Base-by-base conservation (phyloP, 2,329 filamentous ascomycete species). In the Neofusicoccum parvum region DNA sequence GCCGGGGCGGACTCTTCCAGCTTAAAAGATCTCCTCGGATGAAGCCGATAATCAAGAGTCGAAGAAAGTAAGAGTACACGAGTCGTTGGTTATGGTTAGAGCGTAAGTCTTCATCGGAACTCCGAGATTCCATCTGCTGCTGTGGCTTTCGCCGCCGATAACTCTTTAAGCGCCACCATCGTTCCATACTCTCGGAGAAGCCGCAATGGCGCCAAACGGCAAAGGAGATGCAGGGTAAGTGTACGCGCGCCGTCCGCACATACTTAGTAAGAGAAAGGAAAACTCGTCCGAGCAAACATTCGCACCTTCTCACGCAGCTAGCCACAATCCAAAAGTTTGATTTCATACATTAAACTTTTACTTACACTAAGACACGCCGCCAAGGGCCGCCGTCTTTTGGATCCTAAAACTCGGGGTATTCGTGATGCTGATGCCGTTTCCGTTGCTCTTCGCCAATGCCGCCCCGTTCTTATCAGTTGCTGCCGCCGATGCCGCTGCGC, bases 381-480 rank as follows among this genome's bases (percentile, higher is more conserved):
- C 51, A 3, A 65, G 36, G 15, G 62, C 37, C 9, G 62, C 27
- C 37, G 63, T 15, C 23, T 50, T 65, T 15, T 65, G 63, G 27
- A 58, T 56, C 32, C 46, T 65, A n/a, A 65, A 65, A 36, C 51
- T 65, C 14, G 63, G 53, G 15, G 63, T 65, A 6, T 39, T 41
- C 15, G 63, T 34, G 53, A 65, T 43, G 48, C 48, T 53, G 45
- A 45, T 56, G 17, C 60, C 62, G 15, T 48, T 39, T 27, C 39
- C 48, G 36, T 41, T 32, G 20, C 23, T 34, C 17, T 56, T 60
- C 15, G 43, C 27, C 41, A 60, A 27, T 27, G 56, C n/a, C 37
- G 41, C 17, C 37, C 17, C 59, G 6, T 32, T 27, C 37, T 20
- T 58, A n/a, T 58, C 32, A 32, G 14, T 15, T 64, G 62, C 50